Conservation (phyloP, 306 rosid species). For the Quercus berberidifolia region DNA sequence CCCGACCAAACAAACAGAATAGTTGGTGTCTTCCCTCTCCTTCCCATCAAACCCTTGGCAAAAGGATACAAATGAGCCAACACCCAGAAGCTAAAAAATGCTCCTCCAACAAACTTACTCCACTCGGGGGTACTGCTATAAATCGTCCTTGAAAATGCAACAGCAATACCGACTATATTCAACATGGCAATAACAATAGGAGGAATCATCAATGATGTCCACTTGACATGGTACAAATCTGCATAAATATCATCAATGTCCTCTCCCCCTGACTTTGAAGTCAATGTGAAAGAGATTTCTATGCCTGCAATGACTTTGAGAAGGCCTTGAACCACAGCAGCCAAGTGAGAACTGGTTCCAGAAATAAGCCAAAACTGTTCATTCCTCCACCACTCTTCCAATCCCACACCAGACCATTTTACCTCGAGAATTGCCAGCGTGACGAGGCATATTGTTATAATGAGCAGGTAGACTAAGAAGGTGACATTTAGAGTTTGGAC, state of each 20-base stretch:
- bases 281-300: constrained; percentile 52
- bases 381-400: constrained; percentile 62
- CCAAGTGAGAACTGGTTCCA: constrained; percentile 52
- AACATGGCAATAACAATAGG: constrained; percentile 49
- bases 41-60: constrained; percentile 57
- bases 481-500: constrained; percentile 32
- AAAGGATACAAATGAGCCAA: constrained; percentile 57
- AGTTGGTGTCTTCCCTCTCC: constrained; percentile 53
- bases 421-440: constrained; percentile 41
- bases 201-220: constrained; percentile 53
- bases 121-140: constrained; percentile 36
- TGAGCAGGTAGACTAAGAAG: constrained; percentile 38
- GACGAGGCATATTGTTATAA: constrained; percentile 37
- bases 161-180: constrained; percentile 40
- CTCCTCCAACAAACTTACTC: constrained; percentile 48
- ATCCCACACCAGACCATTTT: constrained; percentile 48
- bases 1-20: constrained; percentile 58
- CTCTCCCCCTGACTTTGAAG: constrained; percentile 41
- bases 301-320: constrained; percentile 52
- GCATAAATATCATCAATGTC: constrained; percentile 35
- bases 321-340: constrained; percentile 49
- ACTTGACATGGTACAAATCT: constrained; percentile 45
- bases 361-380: constrained; percentile 61
- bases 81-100: constrained; percentile 54
- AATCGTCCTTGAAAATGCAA: constrained; percentile 44